phyloP scores from a whole-genome alignment of 192 early-diverging fungal genomes.

The Linnemannia hyalina region DNA sequence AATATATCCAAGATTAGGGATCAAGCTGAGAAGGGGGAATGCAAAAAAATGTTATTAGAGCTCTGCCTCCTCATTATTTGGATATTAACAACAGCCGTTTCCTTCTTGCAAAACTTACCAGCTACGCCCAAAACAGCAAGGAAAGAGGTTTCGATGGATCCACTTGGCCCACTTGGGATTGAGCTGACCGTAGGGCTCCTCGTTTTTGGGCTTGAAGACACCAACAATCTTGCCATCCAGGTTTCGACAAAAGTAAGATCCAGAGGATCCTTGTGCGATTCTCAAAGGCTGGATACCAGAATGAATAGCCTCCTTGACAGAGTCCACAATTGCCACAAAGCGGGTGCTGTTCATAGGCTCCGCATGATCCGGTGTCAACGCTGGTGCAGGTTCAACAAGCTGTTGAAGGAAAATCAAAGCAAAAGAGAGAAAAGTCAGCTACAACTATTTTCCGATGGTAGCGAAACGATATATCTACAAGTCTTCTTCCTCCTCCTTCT shows the following conservation, averaged over 20 bases:
- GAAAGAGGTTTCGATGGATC: conserved; percentile 88
- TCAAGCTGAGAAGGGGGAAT: conserved; percentile 62
- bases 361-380: conserved; percentile 56
- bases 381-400: conserved; percentile 41
- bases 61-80: background rate
- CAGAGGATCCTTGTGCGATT: conserved; percentile 84
- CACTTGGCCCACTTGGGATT: conserved; percentile 95
- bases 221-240: conserved; percentile 81
- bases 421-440: background rate
- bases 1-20: conserved; percentile 91
- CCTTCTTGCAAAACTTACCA: conserved; percentile 56
- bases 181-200: conserved; percentile 74
- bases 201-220: conserved; percentile 92
- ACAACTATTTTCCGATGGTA: background rate
- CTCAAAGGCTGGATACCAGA: conserved; percentile 61
- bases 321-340: conserved; percentile 60
- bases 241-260: conserved; percentile 92
- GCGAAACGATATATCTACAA: background rate
- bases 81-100: too few species aligned
- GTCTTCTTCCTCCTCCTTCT: background rate
- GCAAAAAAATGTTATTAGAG: background rate
- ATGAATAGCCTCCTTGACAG: conserved; percentile 65
- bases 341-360: conserved; percentile 61
- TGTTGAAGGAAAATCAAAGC: background rate
- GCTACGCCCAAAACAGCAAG: conserved; percentile 90